These are phyloP conservation scores for Rubus idaeus DNA, from an alignment of 306 rosid genomes.

Conservation along the genomic window DNA sequence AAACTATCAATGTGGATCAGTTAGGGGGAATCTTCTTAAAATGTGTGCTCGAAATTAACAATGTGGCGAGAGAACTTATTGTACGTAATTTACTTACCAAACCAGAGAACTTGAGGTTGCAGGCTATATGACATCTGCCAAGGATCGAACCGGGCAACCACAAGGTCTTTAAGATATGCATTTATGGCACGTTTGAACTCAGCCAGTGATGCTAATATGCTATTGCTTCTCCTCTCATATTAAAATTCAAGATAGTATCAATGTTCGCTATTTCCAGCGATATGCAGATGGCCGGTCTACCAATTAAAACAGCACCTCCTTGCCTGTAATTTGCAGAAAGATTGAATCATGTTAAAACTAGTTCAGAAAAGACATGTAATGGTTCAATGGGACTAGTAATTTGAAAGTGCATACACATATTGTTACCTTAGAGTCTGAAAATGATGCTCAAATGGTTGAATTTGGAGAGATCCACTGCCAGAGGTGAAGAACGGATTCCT, in stretches of 20 bases:
- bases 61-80: not conserved
- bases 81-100: conserved; percentile 26
- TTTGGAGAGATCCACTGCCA: conserved; percentile 29
- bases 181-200: conserved; percentile 34
- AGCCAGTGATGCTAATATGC: conserved; percentile 16
- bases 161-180: conserved; percentile 27
- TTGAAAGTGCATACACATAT: not conserved
- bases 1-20: not conserved
- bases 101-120: conserved; percentile 21
- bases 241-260: conserved; percentile 19
- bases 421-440: conserved; percentile 22
- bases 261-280: conserved; percentile 29
- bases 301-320: conserved; percentile 32
- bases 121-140: conserved; percentile 30
- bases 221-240: conserved; percentile 21
- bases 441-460: conserved; percentile 45
- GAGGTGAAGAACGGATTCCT: conserved; percentile 45
- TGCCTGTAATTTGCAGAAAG: conserved; percentile 12
- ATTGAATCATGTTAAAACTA: not conserved
- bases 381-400: not conserved
- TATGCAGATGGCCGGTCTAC: too few relatives aligned
- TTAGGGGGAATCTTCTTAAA: too few relatives aligned
- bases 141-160: conserved; percentile 19
- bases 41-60: not conserved
- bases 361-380: not conserved